Evolutionary conservation across 768 basidiomycete species (phyloP).

Genomic region (Boletus sp.): DNA sequence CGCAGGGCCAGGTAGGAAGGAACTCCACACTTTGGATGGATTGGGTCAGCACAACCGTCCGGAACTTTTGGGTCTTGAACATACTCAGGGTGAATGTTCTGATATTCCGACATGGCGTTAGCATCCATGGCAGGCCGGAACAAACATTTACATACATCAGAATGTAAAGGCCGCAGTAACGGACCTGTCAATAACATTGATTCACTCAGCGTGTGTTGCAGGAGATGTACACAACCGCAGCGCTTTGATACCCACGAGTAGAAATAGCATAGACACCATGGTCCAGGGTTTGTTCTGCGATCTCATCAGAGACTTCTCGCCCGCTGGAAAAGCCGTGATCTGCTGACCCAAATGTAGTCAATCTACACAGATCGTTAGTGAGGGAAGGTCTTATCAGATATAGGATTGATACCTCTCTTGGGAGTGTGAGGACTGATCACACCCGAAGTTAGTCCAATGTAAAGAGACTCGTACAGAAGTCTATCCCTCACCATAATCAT

Average conservation of each 20-base stretch:
- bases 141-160: not conserved
- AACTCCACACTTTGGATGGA: conserved; percentile 3
- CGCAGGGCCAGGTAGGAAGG: conserved; percentile 7
- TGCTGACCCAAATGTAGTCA: not conserved
- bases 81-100: conserved; percentile 2
- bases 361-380: not conserved
- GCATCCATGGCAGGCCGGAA: not conserved
- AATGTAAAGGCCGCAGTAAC: conserved; percentile 9
- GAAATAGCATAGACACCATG: not conserved
- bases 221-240: no score
- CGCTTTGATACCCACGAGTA: not conserved
- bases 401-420: not conserved
- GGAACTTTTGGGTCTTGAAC: not conserved
- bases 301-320: not conserved
- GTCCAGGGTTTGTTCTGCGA: not conserved
- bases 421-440: conserved; percentile 6
- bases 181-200: not conserved
- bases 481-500: conserved; percentile 9
- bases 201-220: not conserved
- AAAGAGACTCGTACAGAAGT: not conserved
- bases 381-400: no score
- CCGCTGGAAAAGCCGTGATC: not conserved
- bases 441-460: not conserved
- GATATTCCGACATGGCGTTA: not conserved
- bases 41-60: not conserved